Evolutionary conservation across 2,329 filamentous ascomycete species (phyloP), one percentile per base, ranked within the genome.

Genomic region (Apiospora aurea): DNA sequence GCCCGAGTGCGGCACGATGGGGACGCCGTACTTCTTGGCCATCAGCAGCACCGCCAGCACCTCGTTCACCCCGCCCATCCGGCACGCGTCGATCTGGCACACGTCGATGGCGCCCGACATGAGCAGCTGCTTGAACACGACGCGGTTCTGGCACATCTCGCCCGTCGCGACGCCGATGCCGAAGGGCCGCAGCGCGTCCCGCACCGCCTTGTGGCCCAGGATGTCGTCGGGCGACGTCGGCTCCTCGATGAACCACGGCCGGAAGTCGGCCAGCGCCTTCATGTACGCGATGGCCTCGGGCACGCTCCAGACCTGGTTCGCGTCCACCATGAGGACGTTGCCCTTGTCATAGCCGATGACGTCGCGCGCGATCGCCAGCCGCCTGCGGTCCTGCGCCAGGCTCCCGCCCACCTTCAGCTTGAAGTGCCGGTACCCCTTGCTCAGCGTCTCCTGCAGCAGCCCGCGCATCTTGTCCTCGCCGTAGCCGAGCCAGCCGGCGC

Each of bases 211-310:
- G 87, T 97, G 95, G 72, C 95, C 95, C 71, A 96, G 90, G 72
- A 97, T 91, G 81, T 97, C 95, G 79, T 97, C 95, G 16, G 95
- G 95, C 29, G 91, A 94, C 18, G 95, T 97, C 2, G 95, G 95
- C 87, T 97, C 95, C 85, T 97, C 95, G 80, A 97, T 97, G 85
- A 97, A 97, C 93, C 94, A 96, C 41, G 93, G 93, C 86, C 93
- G 93, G 85, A 95, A 97, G 77, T 95, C 91, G 71, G 89, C 89
- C 67, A 97, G 90, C 79, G 94, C 83, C 79, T 91, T 88, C 94
- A 97, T 97, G 86, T 96, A 94, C 74, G 89, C 89, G 77, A 97
- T 94, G 10, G 95, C 94, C 83, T 97, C 94, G 0, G 94, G 94
- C 47, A 97, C 94, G 69, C 92, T 94, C 94, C 94, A 97, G 72